phyloP scores from a whole-genome alignment of 768 basidiomycete species.

The Tylopilus balloui region DNA sequence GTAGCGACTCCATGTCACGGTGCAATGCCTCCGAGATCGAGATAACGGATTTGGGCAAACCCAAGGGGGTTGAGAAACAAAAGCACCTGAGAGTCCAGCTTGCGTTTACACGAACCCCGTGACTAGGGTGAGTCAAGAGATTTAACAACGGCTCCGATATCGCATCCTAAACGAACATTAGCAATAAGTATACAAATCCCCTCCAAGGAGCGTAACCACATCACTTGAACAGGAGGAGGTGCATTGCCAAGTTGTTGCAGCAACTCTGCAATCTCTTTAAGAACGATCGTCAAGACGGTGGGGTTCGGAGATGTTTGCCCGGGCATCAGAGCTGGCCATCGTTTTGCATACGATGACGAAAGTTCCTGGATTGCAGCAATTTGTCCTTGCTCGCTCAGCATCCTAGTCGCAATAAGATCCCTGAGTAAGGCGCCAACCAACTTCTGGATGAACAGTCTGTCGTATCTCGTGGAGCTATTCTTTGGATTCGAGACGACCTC shows the following conservation, averaged over 20 bases:
- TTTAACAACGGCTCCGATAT: conserved; percentile 81
- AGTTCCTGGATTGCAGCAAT: conserved; percentile 88
- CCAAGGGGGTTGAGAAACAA: conserved; percentile 83
- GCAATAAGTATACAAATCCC: neutral
- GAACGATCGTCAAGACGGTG: conserved; percentile 62
- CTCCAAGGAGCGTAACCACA: conserved; percentile 1
- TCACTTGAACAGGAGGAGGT: conserved; percentile 79
- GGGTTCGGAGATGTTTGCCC: conserved; percentile 69
- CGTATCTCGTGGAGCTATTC: conserved; percentile 59
- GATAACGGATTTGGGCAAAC: conserved; percentile 74
- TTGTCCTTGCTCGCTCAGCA: conserved; percentile 92
- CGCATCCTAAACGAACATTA: conserved; percentile 53
- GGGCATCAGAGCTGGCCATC: conserved; percentile 93
- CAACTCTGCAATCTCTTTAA: conserved; percentile 82
- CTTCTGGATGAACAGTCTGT: conserved; percentile 65
- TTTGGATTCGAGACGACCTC: conserved; percentile 68
- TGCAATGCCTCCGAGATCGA: conserved; percentile 77
- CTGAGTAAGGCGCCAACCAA: conserved; percentile 74
- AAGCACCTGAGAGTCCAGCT: conserved; percentile 88
- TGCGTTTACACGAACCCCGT: conserved; percentile 80
- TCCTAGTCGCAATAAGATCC: conserved; percentile 82
- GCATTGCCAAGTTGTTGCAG: conserved; percentile 90
- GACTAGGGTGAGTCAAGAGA: conserved; percentile 81
- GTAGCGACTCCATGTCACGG: conserved; percentile 71
- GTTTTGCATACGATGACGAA: conserved; percentile 73